These are phyloP conservation scores for Knoxdaviesia capensis DNA, from an alignment of 2,329 filamentous ascomycete genomes.

Conservation along the genomic window DNA sequence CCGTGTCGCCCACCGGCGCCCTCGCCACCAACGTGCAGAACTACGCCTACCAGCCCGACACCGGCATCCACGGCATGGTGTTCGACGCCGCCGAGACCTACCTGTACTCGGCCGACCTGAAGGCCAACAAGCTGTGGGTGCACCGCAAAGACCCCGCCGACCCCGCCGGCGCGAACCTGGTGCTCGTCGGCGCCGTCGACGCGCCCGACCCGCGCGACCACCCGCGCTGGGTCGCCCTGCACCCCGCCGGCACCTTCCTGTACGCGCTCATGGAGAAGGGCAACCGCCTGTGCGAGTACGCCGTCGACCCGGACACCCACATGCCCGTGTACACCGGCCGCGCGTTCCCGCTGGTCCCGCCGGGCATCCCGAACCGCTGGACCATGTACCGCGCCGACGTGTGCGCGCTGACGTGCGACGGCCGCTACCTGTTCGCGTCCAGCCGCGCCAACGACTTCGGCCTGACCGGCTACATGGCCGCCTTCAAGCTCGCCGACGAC, in stretches of 20 bases:
- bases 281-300: conserved; percentile 64
- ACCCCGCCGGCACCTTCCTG: conserved; percentile 56
- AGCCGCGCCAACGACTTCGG: conserved; percentile 58
- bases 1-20: conserved; percentile 33
- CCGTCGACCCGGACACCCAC: conserved; percentile 53
- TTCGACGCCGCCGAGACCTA: conserved; percentile 56
- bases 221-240: conserved; percentile 74
- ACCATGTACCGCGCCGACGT: conserved; percentile 71
- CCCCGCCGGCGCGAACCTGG: conserved; percentile 34
- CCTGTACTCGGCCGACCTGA: conserved; percentile 62
- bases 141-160: conserved; percentile 38
- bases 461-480: conserved; percentile 65
- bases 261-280: conserved; percentile 84
- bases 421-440: conserved; percentile 64
- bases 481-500: conserved; percentile 47
- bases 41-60: conserved; percentile 48
- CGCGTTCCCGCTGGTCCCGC: conserved; percentile 60
- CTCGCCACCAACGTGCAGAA: conserved; percentile 48
- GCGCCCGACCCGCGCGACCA: conserved; percentile 56
- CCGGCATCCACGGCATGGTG: conserved; percentile 66
- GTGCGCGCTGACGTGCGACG: conserved; percentile 49
- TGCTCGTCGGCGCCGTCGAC: conserved; percentile 51
- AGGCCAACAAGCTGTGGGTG: conserved; percentile 66
- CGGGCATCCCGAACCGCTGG: conserved; percentile 34
- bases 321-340: conserved; percentile 62